A percentile compares a stretch with the other conserved stretches of the same genome.
Evolutionary conservation across 345 rosid genomes (phyloP).

Genomic region (Aquilaria sinensis): DNA sequence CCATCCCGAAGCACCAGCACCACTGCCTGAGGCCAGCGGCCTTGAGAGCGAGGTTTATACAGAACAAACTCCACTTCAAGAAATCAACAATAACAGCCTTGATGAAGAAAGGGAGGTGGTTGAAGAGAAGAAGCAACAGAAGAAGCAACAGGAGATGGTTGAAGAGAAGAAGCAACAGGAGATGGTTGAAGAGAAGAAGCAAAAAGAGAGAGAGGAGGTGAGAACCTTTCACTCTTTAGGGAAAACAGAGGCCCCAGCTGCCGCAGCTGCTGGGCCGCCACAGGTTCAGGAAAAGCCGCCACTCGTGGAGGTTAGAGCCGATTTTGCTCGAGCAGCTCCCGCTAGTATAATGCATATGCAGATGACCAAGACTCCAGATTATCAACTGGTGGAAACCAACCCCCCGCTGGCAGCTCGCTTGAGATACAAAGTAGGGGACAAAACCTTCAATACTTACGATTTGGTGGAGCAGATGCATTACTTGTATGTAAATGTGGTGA

Average conservation of each 20-base stretch:
- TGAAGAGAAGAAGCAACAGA: slow-evolving; percentile 21
- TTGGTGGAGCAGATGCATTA: slow-evolving; percentile 48
- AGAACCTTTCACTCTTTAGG: slow-evolving; percentile 78
- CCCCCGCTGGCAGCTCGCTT: slow-evolving; percentile 37
- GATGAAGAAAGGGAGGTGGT: slow-evolving; percentile 21
- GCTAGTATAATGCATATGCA: slow-evolving; percentile 51
- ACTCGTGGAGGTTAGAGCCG: slow-evolving; percentile 36
- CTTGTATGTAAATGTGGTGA: slow-evolving; percentile 41
- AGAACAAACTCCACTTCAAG: slow-evolving; percentile 21
- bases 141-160: slow-evolving; percentile 13
- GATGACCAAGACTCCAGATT: slow-evolving; percentile 33
- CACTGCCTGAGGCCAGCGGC: too few species aligned
- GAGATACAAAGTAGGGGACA: slow-evolving; percentile 36
- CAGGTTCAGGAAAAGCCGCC: slow-evolving; percentile 16
- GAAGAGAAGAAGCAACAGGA: slow-evolving; percentile 18
- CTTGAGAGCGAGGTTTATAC: too few species aligned
- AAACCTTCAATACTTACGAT: slow-evolving; percentile 36
- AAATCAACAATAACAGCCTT: slow-evolving; percentile 21
- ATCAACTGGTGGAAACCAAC: slow-evolving; percentile 29
- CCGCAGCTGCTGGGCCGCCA: slow-evolving; percentile 24
- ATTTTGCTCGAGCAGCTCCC: slow-evolving; percentile 40
- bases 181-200: slow-evolving; percentile 20
- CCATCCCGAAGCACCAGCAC: too few species aligned
- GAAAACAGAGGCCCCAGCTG: slow-evolving; percentile 12
- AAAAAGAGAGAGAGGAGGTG: slow-evolving; percentile 49